Conservation (phyloP, 805 yeast species). For the Nakazawaea ernobii region DNA sequence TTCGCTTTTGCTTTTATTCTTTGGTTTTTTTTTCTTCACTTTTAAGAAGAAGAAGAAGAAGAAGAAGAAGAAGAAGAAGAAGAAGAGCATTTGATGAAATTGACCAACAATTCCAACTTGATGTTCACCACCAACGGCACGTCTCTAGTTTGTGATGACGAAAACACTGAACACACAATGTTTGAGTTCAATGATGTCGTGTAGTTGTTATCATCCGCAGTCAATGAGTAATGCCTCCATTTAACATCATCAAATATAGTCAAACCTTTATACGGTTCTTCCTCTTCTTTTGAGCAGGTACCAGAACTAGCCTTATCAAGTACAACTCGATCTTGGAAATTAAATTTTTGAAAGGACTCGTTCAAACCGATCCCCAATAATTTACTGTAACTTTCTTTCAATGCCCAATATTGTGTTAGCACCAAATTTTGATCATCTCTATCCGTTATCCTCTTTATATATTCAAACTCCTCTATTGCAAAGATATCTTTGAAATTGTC, state of each 20-base stretch:
- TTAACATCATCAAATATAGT: background rate
- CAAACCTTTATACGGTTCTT: background rate
- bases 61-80: background rate
- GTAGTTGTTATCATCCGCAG: background rate
- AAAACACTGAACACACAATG: slow-evolving; percentile 4
- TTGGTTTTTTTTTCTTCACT: background rate
- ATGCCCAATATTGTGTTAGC: slow-evolving; percentile 67
- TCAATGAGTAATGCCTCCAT: background rate
- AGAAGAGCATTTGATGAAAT: background rate
- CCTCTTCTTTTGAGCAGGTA: too few species aligned
- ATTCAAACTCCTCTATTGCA: slow-evolving; percentile 18
- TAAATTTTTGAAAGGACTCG: slow-evolving; percentile 6
- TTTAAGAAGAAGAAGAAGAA: background rate
- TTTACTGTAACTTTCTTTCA: slow-evolving; percentile 74
- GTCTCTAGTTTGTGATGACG: background rate
- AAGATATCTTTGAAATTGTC: slow-evolving; percentile 27
- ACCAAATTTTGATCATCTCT: slow-evolving; percentile 20
- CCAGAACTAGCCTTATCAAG: background rate
- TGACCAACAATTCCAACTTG: background rate
- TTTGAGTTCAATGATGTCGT: slow-evolving; percentile 1
- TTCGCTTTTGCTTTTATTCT: too few species aligned
- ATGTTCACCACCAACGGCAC: background rate
- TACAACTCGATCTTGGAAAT: background rate
- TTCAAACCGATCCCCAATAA: slow-evolving; percentile 15
- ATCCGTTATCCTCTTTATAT: slow-evolving; percentile 17